Conservation (phyloP, 805 yeast genomes). For the Sungouiozyma intestinalis region DNA sequence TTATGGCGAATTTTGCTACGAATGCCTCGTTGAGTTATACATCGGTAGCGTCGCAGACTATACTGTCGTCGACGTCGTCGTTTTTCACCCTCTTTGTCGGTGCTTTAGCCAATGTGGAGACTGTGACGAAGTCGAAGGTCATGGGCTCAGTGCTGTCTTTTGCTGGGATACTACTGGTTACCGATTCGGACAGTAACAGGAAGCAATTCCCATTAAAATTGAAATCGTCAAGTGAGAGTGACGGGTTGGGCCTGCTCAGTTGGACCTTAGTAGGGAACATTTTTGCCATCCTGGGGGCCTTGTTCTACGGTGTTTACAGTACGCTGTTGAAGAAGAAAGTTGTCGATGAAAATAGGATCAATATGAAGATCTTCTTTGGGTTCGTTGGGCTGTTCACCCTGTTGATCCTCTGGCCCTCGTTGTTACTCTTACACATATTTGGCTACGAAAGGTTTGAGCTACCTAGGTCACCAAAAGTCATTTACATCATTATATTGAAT, state of each 20-base stretch:
- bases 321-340: slow-evolving; percentile 69
- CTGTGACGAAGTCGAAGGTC: slow-evolving; percentile 52
- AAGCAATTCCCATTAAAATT: neutral
- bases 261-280: slow-evolving; percentile 54
- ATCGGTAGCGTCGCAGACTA: slow-evolving; percentile 89
- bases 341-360: slow-evolving; percentile 60
- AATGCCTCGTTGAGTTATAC: slow-evolving; percentile 84
- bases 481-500: slow-evolving; percentile 48
- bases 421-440: slow-evolving; percentile 50
- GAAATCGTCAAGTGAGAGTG: neutral
- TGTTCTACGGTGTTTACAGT: slow-evolving; percentile 87
- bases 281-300: slow-evolving; percentile 74
- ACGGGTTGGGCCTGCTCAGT: slow-evolving; percentile 4
- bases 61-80: slow-evolving; percentile 82
- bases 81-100: slow-evolving; percentile 88
- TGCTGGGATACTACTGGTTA: slow-evolving; percentile 70
- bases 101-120: slow-evolving; percentile 58
- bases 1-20: slow-evolving; percentile 75
- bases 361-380: slow-evolving; percentile 86
- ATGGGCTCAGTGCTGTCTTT: slow-evolving; percentile 63
- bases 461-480: slow-evolving; percentile 47
- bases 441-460: slow-evolving; percentile 64
- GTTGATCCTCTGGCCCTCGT: slow-evolving; percentile 70
- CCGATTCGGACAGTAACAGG: slow-evolving; percentile 48
- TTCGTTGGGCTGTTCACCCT: slow-evolving; percentile 84